Base-by-base conservation (phyloP, 768 basidiomycete genomes). In the Calocera viscosa region DNA sequence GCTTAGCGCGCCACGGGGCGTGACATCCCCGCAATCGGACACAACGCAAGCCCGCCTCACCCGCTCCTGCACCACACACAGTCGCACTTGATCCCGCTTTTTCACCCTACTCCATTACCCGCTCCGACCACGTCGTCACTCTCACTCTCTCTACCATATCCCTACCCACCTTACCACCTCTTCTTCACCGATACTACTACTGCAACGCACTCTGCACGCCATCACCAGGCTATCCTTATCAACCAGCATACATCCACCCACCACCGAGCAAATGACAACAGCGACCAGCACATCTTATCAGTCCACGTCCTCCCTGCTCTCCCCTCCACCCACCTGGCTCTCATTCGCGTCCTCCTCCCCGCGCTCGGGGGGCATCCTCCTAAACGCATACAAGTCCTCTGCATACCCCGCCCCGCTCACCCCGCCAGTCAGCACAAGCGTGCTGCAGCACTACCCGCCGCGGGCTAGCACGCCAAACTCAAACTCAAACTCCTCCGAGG, bases 111-210 rank as follows among this genome's bases (percentile, higher is more conserved):
- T 47, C 43, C 43, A n/a, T n/a, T n/a, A n/a, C 19, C 43, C 43
- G 5, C 43, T 8, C 19, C 16, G 8, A 7, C 19, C 43, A 47
- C 43, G 8, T 47, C 43, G 24, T 47, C 43, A 19, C 30, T 60
- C 53, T 60, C 53, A 28, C 53, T 32, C 53, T 60, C 53, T 60
- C 53, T 60, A 30, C 53, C 19, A 60, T 60, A 11, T 60, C 53
- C 22, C 53, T 60, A 11, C 43, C 22, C 53, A 28, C 53, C 19
- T 14, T 26, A 11, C 53, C 30, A 14, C 49, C 10, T 49, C 49
- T 60, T 14, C 30, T 5, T 30, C 30, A 60, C 30, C 53, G 14
- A 47, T 26, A 11, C 7, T 28, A 11, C 53, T 19, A 32, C 19
- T 38, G 7, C 5, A 14, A 5, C 5, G 8, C 43, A 47, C 43